Percentiles rank a stretch among this genome's conserved stretches.
phyloP scores from a whole-genome alignment of 306 rosid species.

The Boehmeria nivea region DNA sequence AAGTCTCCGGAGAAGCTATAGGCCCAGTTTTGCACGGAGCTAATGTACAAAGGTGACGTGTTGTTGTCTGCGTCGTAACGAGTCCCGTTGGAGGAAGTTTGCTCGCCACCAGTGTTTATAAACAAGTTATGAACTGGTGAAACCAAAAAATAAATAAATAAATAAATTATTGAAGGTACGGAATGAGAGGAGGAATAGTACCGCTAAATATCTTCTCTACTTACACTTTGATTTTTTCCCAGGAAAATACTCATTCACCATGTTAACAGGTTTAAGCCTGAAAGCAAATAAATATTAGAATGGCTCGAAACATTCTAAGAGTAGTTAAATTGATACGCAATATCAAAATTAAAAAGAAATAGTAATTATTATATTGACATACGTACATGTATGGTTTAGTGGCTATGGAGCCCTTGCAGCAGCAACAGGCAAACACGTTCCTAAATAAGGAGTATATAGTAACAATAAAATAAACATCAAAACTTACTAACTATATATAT shows the following conservation, averaged over 20 bases:
- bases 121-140: constrained; percentile 21
- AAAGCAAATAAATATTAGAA: background rate
- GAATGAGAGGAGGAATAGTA: too few species aligned
- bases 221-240: background rate
- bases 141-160: too few species aligned
- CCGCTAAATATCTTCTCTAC: too few species aligned
- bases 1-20: constrained; percentile 28
- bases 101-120: constrained; percentile 30
- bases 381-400: background rate
- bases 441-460: background rate
- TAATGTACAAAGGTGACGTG: constrained; percentile 4
- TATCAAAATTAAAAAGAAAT: too few species aligned
- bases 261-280: background rate
- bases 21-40: constrained; percentile 26
- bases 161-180: too few species aligned
- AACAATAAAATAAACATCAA: background rate
- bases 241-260: background rate
- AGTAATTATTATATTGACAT: background rate
- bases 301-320: too few species aligned
- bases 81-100: background rate
- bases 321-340: too few species aligned
- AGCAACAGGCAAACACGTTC: constrained; percentile 19
- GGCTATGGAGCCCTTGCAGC: background rate
- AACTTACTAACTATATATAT: background rate
- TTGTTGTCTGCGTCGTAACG: constrained; percentile 22